These are phyloP conservation scores for Detonula confervacea DNA, from an alignment of 352 stramenopile genomes.

Conservation along the genomic window DNA sequence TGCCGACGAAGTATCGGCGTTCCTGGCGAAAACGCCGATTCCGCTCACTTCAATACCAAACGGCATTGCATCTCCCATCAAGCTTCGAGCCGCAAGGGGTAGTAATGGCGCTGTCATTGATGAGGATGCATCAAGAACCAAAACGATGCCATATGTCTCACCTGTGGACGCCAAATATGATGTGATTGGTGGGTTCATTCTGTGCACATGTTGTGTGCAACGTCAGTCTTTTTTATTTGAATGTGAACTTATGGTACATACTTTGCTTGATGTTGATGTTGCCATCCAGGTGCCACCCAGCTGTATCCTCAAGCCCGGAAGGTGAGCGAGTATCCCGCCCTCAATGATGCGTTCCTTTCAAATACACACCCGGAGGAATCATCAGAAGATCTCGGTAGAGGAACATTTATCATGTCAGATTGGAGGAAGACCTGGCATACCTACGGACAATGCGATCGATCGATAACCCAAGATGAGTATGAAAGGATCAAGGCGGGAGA, in stretches of 20 bases:
- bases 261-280: background rate
- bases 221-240: background rate
- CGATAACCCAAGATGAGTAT: constrained; percentile 19
- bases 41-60: no score
- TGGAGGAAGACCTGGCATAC: constrained; percentile 65
- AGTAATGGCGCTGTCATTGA: no score
- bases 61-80: no score
- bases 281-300: no score
- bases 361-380: constrained; percentile 48
- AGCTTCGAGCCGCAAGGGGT: no score
- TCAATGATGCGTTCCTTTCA: constrained; percentile 37
- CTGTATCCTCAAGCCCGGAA: background rate
- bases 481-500: constrained; percentile 2
- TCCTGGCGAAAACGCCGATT: no score
- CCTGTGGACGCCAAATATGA: background rate
- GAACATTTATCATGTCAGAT: constrained; percentile 57
- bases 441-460: constrained; percentile 39
- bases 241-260: background rate
- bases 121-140: background rate
- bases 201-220: background rate
- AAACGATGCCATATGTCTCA: no score
- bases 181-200: background rate
- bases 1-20: no score
- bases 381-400: constrained; percentile 50
- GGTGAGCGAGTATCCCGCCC: constrained; percentile 1